A percentile compares a stretch with the other conserved stretches of the same genome.
Evolutionary conservation across 768 basidiomycete species (phyloP).

Genomic region (Russula compacta): DNA sequence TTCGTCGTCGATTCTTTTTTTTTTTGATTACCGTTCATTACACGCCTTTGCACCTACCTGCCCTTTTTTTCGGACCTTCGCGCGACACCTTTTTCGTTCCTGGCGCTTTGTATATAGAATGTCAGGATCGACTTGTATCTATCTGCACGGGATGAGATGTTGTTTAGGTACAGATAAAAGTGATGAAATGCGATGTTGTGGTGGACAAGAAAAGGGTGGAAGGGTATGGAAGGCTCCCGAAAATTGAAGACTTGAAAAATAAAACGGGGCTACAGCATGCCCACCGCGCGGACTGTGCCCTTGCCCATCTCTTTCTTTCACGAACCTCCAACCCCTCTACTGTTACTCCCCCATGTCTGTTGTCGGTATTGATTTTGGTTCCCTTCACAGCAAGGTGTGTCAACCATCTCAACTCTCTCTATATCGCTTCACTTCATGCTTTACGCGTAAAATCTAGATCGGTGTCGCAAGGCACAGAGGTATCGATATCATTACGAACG

Average conservation of each 20-base stretch:
- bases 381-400: slow-evolving; percentile 77
- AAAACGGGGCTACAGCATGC: not conserved
- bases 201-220: slow-evolving; percentile 3
- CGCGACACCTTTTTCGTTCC: too few relatives aligned
- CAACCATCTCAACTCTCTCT: not conserved
- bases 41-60: not conserved
- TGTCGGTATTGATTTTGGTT: slow-evolving; percentile 92
- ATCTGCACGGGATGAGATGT: not conserved
- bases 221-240: slow-evolving; percentile 19
- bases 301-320: not conserved
- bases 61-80: not conserved
- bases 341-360: slow-evolving; percentile 56
- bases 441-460: slow-evolving; percentile 44
- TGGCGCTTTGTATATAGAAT: too few relatives aligned
- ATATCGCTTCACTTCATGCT: not conserved
- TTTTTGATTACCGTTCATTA: not conserved
- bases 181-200: not conserved
- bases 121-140: too few relatives aligned
- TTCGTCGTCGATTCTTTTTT: not conserved
- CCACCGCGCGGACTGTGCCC: slow-evolving; percentile 4
- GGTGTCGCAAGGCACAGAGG: slow-evolving; percentile 93
- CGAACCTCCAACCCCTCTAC: not conserved
- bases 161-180: not conserved
- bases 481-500: slow-evolving; percentile 98
- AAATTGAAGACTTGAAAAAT: slow-evolving; percentile 11